phyloP scores from a whole-genome alignment of 2,329 filamentous ascomycete genomes.

The Trichoderma polysporum region DNA sequence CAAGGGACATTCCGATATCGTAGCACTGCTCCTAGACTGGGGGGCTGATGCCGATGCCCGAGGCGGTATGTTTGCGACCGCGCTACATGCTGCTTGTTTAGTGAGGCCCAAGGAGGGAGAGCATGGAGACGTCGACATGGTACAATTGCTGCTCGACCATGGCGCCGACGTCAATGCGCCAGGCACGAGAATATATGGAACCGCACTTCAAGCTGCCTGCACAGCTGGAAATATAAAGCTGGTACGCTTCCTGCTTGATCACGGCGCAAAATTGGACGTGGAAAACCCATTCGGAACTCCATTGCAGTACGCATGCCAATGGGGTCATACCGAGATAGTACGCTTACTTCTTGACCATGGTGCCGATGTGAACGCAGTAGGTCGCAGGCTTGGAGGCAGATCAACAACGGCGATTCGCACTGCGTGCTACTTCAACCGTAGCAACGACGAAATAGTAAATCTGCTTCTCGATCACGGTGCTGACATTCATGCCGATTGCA shows the following conservation, averaged over 20 bases:
- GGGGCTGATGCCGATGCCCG: neutral
- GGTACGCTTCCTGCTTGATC: neutral
- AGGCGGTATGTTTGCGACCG: neutral
- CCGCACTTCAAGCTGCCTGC: neutral
- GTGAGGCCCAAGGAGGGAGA: neutral
- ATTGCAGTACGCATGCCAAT: neutral
- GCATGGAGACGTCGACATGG: neutral
- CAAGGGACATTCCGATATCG: neutral
- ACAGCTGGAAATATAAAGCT: neutral
- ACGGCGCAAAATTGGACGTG: neutral
- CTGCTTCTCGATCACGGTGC: slow-evolving; percentile 3
- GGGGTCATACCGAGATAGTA: neutral
- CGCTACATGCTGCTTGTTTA: neutral
- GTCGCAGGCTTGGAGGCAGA: neutral
- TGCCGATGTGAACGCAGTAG: slow-evolving; percentile 6
- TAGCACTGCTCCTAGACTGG: neutral
- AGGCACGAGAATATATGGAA: neutral
- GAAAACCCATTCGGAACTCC: neutral
- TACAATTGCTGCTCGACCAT: neutral
- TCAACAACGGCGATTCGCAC: neutral
- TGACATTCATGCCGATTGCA: neutral
- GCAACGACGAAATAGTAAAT: neutral
- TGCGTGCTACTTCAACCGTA: neutral
- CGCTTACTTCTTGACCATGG: neutral
- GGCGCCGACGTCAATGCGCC: slow-evolving; percentile 1